These are phyloP conservation scores for Ensete ventricosum DNA, from an alignment of 176 grass and related monocot genomes.

Conservation along the genomic window DNA sequence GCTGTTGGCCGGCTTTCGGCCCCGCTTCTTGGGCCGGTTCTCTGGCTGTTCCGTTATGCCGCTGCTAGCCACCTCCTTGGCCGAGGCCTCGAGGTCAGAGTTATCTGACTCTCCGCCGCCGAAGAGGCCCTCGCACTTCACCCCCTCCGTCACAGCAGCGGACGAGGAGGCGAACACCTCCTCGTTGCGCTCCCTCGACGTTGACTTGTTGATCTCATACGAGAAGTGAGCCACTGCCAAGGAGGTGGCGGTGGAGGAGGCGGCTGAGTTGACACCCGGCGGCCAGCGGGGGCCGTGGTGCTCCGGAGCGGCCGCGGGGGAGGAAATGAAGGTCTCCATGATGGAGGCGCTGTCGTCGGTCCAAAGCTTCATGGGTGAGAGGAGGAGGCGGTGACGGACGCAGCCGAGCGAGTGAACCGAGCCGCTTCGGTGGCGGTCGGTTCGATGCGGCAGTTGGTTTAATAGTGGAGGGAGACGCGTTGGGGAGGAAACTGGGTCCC, in stretches of 20 bases:
- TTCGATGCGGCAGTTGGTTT: neutral
- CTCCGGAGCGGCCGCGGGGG: neutral
- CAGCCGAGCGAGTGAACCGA: neutral
- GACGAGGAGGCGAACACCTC: no score
- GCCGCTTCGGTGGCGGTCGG: neutral
- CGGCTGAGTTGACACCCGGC: neutral
- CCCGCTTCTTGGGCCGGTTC: constrained; percentile 10
- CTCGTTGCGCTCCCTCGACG: no score
- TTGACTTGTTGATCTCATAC: neutral
- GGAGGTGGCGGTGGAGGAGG: neutral
- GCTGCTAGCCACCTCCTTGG: neutral
- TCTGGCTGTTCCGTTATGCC: neutral
- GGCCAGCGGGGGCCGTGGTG: neutral
- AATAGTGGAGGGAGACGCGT: no score
- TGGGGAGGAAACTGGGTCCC: neutral
- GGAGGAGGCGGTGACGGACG: neutral
- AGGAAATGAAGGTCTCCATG: neutral
- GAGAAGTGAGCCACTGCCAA: neutral
- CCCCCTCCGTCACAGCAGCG: no score
- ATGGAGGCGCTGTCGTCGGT: neutral
- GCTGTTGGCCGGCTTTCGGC: constrained; percentile 20
- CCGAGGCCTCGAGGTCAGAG: constrained; percentile 7
- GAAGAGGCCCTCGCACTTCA: no score
- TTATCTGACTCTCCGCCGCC: constrained; percentile 3
- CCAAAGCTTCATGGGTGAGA: neutral